Percentiles rank a stretch among this genome's conserved stretches.
These are phyloP conservation scores for Trypanosoma mega DNA, from an alignment of 208 protist genomes.

Conservation along the genomic window DNA sequence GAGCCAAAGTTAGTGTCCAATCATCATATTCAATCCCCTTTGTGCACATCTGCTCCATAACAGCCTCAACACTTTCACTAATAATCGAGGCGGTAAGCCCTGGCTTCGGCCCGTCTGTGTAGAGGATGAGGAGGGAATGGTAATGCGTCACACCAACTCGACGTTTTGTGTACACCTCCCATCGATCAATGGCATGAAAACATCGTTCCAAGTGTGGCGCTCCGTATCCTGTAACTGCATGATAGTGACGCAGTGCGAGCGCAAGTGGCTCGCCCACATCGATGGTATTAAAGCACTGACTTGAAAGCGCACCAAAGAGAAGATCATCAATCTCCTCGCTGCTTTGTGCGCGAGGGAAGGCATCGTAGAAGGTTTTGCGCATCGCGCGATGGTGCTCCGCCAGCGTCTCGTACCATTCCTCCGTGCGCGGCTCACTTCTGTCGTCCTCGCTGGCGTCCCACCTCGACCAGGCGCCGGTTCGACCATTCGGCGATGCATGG, in stretches of 20 bases:
- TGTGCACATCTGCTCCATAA: slow-evolving; percentile 20
- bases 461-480: too few relatives aligned
- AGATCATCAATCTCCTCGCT: slow-evolving; percentile 21
- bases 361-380: slow-evolving; percentile 17
- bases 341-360: slow-evolving; percentile 9
- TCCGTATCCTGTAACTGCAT: slow-evolving; percentile 20
- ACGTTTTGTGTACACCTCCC: slow-evolving; percentile 15
- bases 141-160: slow-evolving; percentile 8
- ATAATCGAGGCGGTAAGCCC: slow-evolving; percentile 18
- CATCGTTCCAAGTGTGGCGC: slow-evolving; percentile 10
- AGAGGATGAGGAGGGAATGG: slow-evolving; percentile 21
- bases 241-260: slow-evolving; percentile 15
- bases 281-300: slow-evolving; percentile 21
- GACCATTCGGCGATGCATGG: neutral
- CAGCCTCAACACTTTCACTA: slow-evolving; percentile 17
- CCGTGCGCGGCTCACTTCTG: neutral
- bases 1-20: slow-evolving; percentile 25
- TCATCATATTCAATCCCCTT: slow-evolving; percentile 25
- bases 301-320: slow-evolving; percentile 7
- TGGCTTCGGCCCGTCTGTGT: slow-evolving; percentile 19
- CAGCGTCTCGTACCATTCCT: slow-evolving; percentile 7
- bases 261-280: slow-evolving; percentile 15
- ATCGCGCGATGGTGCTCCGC: neutral
- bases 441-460: neutral
- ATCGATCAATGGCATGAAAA: slow-evolving; percentile 17